phyloP scores from a whole-genome alignment of 176 grass and related monocot species.

The Calamus simplicifolius region DNA sequence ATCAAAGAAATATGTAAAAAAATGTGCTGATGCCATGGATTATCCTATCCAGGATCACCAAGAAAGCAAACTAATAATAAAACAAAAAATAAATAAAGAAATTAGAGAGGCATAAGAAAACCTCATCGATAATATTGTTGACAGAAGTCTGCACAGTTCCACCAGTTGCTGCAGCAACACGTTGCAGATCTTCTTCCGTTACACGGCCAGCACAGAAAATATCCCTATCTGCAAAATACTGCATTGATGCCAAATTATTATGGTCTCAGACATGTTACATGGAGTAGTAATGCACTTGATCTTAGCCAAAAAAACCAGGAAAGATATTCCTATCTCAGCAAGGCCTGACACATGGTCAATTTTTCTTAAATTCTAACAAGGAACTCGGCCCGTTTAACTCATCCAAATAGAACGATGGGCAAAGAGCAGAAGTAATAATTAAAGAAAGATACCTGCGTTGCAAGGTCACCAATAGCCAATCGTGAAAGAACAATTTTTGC shows the following conservation, averaged over 20 bases:
- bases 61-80: background rate
- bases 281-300: no score
- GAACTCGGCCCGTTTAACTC: no score
- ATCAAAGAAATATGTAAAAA: no score
- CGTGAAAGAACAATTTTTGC: constrained; percentile 88
- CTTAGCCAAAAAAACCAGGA: no score
- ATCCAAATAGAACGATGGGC: no score
- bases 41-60: no score
- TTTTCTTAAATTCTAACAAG: no score
- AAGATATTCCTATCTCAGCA: no score
- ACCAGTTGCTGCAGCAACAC: constrained; percentile 78
- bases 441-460: constrained; percentile 61
- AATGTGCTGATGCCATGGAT: no score
- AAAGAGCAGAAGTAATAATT: background rate
- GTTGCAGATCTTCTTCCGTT: constrained; percentile 77
- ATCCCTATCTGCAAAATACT: constrained; percentile 90
- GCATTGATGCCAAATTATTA: constrained; percentile 8
- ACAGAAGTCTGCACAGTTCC: constrained; percentile 88
- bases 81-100: background rate
- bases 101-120: constrained; percentile 12
- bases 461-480: constrained; percentile 93
- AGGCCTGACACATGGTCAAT: no score
- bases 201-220: constrained; percentile 98
- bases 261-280: background rate
- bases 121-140: constrained; percentile 80